Percentiles rank a stretch among this genome's conserved stretches.
These are phyloP conservation scores for Arctium lappa DNA, from an alignment of 129 eudicot species.

Conservation along the genomic window DNA sequence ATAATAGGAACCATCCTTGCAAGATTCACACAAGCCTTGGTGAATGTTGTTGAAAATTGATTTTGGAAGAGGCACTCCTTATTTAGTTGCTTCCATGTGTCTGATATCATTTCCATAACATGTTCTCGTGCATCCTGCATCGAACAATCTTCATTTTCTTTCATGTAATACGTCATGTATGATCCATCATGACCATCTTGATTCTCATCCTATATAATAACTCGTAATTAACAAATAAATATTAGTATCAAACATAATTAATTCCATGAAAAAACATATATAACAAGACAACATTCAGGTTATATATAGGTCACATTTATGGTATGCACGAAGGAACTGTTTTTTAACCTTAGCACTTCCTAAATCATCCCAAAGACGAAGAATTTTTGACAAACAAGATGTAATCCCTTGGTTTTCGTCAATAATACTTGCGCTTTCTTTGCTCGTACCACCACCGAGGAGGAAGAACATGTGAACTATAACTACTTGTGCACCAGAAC, in stretches of 20 bases:
- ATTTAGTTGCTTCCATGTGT: constrained; percentile 55
- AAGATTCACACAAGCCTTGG: constrained; percentile 39
- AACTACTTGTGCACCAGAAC: constrained; percentile 49
- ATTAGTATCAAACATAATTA: neutral
- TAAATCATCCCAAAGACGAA: constrained; percentile 73
- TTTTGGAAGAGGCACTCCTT: constrained; percentile 33
- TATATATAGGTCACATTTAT: neutral
- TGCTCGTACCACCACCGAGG: constrained; percentile 38
- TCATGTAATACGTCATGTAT: constrained; percentile 43
- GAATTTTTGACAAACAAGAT: constrained; percentile 41
- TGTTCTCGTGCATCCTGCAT: constrained; percentile 29
- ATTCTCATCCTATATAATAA: constrained; percentile 43
- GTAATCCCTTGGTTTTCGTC: constrained; percentile 25
- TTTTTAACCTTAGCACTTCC: constrained; percentile 45
- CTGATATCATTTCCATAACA: constrained; percentile 34
- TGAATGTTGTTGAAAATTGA: constrained; percentile 31
- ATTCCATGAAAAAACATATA: neutral
- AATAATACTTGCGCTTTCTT: constrained; percentile 18
- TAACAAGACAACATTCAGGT: neutral
- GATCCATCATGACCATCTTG: constrained; percentile 71
- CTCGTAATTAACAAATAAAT: too few relatives aligned
- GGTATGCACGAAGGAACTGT: neutral
- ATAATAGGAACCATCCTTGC: constrained; percentile 63
- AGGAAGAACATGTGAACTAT: constrained; percentile 51
- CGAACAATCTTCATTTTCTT: constrained; percentile 42